Evolutionary conservation across 495 filamentous ascomycete species (phyloP), one percentile per base, ranked within the genome.

Genomic region (Hyaloscypha hepaticicola): DNA sequence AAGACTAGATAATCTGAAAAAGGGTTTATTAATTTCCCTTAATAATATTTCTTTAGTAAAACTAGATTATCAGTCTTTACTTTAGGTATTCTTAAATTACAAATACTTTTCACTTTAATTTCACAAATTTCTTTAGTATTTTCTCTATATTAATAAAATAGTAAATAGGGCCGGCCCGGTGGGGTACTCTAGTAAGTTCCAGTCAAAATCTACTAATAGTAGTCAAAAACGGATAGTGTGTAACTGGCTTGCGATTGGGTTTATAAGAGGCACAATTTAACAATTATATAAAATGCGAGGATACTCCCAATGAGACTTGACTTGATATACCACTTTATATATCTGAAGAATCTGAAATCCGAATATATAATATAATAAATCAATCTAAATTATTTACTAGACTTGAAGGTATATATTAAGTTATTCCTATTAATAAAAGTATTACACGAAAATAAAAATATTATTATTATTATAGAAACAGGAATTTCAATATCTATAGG

Each of bases 361-460:
- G n/a, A 48, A 9, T 58, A 65, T 31, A 65, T 65, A 45, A 31
- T 28, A 65, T 1, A 59, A 33, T 5, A 21, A 50, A 25, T 65
- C 31, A 33, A 65, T 28, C 22, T 65, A 27, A 34, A 4, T 34
- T 6, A 1, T 16, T 58, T 65, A 24, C 53, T 34, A 65, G 62
- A 65, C 34, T 65, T 58, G 50, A 38, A 34, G 14, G 51, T 31
- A 55, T 26, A 65, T 65, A 27, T 28, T 6, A 22, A 65, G 55
- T 38, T 65, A 59, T 52, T 24, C 8, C 53, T 29, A 58, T 65
- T 65, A 34, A 65, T 65, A 26, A 58, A 51, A n/a, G 50, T 9
- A 59, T 58, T 65, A 59, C 28, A n/a, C 51, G 28, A 64, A 55
- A 65, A 65, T 34, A 65, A 65, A 55, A 65, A 31, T 29, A 59